Evolutionary conservation across 2,329 filamentous ascomycete genomes (phyloP), one percentile per base, ranked within the genome.

Genomic region (Colletotrichum sp.): DNA sequence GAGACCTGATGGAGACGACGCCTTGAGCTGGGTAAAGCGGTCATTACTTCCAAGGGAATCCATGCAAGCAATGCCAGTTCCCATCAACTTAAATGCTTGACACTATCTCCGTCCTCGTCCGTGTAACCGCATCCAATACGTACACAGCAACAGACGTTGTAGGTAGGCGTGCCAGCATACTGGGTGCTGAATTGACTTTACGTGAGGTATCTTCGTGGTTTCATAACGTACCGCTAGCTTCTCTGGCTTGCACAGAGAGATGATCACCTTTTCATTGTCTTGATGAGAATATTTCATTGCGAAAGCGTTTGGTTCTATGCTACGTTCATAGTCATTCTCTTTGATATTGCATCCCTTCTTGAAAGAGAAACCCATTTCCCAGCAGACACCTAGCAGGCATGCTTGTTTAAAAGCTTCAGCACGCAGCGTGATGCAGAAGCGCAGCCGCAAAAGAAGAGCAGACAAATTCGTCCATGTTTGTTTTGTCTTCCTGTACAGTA

Each of bases 1-100:
- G 16, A 18, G 36, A 18, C 4, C 36, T 39, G 7, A 3, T 13
- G 3, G 12, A 48, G n/a, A 13, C 1, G 0, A 13, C 43, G 1
- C 10, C n/a, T 21, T 21, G 2, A 7, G n/a, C 12, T 1, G 1
- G 12, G 4, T 7, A 2, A 0, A 13, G n/a, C 6, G 4, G 10
- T 0, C 3, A 21, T 0, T 43, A 0, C 43, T 48, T 48, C 18
- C 9, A 0, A 1, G 34, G 34, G 34, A 16, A 36, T 36, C 34
- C 13, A 5, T 0, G 9, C 1, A 48, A 48, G 10, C 6, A 13
- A 21, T 21, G 1, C 0, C 6, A 5, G 10, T 13, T 24, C 10
- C 0, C 1, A 21, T 7, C 6, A 52, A 52, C 0, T 21, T 9
- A 5, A 21, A 13, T 0, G 9, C 3, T 52, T 0, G 3, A 21